These are phyloP conservation scores for Penicillium subrubescens DNA, from an alignment of 495 filamentous ascomycete genomes.

Conservation along the genomic window DNA sequence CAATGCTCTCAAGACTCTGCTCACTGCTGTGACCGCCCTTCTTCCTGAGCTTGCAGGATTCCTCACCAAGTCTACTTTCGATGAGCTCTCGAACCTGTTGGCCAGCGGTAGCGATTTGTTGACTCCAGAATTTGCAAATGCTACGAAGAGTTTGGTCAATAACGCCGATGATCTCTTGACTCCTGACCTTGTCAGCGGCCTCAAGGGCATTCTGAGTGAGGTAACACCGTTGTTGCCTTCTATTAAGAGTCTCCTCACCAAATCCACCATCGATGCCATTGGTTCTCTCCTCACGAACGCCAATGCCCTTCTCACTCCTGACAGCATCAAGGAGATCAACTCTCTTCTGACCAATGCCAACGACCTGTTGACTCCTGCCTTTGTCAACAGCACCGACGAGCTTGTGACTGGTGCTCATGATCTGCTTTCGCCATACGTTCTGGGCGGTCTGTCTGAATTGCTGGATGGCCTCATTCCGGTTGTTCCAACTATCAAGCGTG, in stretches of 20 bases:
- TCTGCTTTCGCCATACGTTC: slow-evolving; percentile 36
- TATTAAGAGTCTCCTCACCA: slow-evolving; percentile 39
- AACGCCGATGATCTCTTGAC: slow-evolving; percentile 42
- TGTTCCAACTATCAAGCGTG: slow-evolving; percentile 25
- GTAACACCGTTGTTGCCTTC: slow-evolving; percentile 35
- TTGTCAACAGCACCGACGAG: slow-evolving; percentile 43
- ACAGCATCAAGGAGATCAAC: slow-evolving; percentile 35
- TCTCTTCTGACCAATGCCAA: slow-evolving; percentile 44
- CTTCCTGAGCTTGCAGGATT: slow-evolving; percentile 17
- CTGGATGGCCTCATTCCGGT: slow-evolving; percentile 37
- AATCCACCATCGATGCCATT: slow-evolving; percentile 35
- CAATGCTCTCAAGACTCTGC: slow-evolving; percentile 16
- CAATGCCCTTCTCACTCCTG: slow-evolving; percentile 33
- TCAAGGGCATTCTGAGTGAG: slow-evolving; percentile 40
- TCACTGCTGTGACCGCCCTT: slow-evolving; percentile 29
- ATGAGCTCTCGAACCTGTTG: slow-evolving; percentile 21
- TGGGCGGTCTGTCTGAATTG: slow-evolving; percentile 32
- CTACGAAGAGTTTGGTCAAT: slow-evolving; percentile 17
- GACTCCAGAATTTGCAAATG: slow-evolving; percentile 33
- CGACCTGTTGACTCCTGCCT: slow-evolving; percentile 37
- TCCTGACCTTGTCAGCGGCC: slow-evolving; percentile 35
- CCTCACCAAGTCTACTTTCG: neutral
- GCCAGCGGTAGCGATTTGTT: slow-evolving; percentile 36
- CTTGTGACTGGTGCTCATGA: slow-evolving; percentile 44
- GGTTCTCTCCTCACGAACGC: slow-evolving; percentile 29